Conservation (phyloP, 129 eudicot genomes). For the Mikania micrantha region DNA sequence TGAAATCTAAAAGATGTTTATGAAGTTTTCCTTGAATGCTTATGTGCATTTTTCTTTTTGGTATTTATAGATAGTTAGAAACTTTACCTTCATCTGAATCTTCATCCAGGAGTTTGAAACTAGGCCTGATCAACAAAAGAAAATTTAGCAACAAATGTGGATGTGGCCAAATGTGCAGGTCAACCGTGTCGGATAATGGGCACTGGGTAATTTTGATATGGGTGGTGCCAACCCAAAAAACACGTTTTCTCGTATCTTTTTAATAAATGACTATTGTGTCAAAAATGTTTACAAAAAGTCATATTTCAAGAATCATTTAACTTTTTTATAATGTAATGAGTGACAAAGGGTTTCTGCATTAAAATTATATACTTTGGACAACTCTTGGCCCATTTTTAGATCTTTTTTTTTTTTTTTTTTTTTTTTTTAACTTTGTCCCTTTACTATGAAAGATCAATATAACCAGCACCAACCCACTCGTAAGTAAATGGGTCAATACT, state of each 20-base stretch:
- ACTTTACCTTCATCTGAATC: constrained; percentile 61
- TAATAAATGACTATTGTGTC: neutral
- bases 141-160: neutral
- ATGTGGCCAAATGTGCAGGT: constrained; percentile 12
- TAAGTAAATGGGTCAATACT: neutral
- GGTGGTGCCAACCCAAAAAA: neutral
- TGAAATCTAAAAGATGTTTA: neutral
- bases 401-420: neutral
- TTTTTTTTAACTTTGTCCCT: neutral
- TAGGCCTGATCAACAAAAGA: constrained; percentile 54
- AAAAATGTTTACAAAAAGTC: neutral
- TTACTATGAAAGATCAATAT: neutral
- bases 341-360: neutral
- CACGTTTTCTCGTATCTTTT: neutral
- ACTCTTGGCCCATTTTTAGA: neutral
- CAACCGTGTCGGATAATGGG: neutral
- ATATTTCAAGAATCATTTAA: neutral
- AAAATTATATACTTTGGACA: neutral
- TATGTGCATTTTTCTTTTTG: neutral
- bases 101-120: constrained; percentile 84
- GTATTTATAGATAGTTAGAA: neutral
- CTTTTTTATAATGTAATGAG: neutral
- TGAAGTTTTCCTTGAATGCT: constrained; percentile 1
- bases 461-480: neutral
- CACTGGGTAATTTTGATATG: neutral